Conservation (phyloP, 2,329 filamentous ascomycete species). For the Diatrype stigma region DNA sequence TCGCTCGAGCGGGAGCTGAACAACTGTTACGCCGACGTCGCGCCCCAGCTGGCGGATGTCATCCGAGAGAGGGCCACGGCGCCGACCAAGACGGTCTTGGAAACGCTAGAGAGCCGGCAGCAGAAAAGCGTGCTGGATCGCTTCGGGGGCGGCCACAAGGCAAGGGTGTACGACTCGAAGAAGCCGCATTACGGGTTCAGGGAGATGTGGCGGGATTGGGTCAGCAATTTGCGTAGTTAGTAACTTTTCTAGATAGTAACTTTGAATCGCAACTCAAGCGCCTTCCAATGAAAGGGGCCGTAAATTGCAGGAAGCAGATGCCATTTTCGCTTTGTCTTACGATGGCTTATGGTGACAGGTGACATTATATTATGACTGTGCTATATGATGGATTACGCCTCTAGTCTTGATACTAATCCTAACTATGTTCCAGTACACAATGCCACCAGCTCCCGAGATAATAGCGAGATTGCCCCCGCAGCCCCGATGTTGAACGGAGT, state of each 20-base stretch:
- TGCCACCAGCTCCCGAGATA: no score
- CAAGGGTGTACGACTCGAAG: slow-evolving; percentile 68
- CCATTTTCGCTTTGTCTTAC: no score
- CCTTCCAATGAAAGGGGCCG: no score
- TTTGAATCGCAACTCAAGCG: no score
- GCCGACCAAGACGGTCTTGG: slow-evolving; percentile 36
- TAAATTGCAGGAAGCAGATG: no score
- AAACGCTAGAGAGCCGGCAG: slow-evolving; percentile 35
- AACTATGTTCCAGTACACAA: no score
- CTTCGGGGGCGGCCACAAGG: slow-evolving; percentile 48
- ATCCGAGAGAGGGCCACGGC: slow-evolving; percentile 64
- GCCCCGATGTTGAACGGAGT: background rate
- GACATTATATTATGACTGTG: background rate
- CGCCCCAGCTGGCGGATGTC: slow-evolving; percentile 66
- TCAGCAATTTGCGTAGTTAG: no score
- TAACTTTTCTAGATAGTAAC: background rate
- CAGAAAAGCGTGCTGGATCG: slow-evolving; percentile 56
- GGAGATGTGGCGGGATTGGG: slow-evolving; percentile 87
- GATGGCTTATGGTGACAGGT: no score
- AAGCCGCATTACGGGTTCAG: slow-evolving; percentile 77
- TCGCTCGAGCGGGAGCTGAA: slow-evolving; percentile 76
- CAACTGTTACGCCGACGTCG: slow-evolving; percentile 80
- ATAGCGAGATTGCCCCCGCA: no score
- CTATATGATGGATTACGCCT: background rate
- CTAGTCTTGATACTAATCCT: no score